Base-by-base conservation (phyloP, 1,139 yeast species). In the Geotrichum bryndzae region DNA sequence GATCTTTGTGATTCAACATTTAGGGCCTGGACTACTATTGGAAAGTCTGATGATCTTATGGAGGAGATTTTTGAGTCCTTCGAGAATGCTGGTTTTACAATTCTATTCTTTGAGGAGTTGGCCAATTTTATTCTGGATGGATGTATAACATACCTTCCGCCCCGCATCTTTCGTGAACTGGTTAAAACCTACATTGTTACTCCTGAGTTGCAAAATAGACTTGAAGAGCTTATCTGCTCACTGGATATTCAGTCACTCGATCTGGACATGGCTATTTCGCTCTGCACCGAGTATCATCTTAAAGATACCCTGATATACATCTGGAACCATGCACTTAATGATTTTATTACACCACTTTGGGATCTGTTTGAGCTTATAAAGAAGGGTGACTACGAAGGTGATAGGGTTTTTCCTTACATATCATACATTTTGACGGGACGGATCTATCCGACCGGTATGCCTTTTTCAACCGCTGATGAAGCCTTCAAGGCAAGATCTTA, bases 361-460 rank as follows among this genome's bases (percentile, higher is more conserved):
- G 88, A 86, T 13, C 84, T 85, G 52, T 68, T 87, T 18, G 69
- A 72, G 0, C 78, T 77, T 27, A 75, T 84, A 7, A 55, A 61
- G 7, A 57, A 55, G 11, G 54, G 63, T 31, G 68, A 64, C 3
- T 51, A 64, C 41, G 66, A 70, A 1, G 75, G 72, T 0, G 67
- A 68, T 8, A 80, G 78, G 65, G 82, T 84, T 0, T 88, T 77
- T 67, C 77, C 85, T 0, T 91, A 87, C 70, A 72, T 91, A 67
- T 79, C 91, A 0, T 86, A 83, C 68, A 76, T 85, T n/a, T 75
- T 90, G 53, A 85, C 91, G 0, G 95, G 96, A 0, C 76, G 91
- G 57, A 86, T 86, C 63, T 91, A 85, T 70, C 97, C 97, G 0
- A 85, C 87, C 0, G 92, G 86, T 18, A 54, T 59, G 31, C 66